phyloP scores from a whole-genome alignment of 2,329 filamentous ascomycete species.

The Nectriaceae sp. region DNA sequence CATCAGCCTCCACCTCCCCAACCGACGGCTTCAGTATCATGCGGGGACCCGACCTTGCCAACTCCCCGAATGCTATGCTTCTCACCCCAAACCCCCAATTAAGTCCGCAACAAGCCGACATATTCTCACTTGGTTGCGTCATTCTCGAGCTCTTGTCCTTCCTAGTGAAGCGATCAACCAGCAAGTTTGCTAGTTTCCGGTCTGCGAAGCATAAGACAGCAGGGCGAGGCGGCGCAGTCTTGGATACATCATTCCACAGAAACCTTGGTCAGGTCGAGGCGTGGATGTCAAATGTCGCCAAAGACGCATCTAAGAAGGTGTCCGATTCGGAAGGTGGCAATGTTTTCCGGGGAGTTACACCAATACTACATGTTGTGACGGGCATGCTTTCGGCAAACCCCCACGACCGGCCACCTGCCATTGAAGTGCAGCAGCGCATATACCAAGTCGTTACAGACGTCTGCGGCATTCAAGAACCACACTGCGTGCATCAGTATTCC shows the following conservation, averaged over 20 bases:
- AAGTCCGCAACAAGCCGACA: slow-evolving; percentile 62
- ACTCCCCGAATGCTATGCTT: slow-evolving; percentile 35
- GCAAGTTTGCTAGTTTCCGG: slow-evolving; percentile 67
- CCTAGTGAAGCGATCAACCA: slow-evolving; percentile 66
- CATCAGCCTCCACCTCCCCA: slow-evolving; percentile 32
- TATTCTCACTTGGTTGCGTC: slow-evolving; percentile 74
- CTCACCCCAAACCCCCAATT: slow-evolving; percentile 45
- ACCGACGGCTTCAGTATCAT: slow-evolving; percentile 40
- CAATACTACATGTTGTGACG: slow-evolving; percentile 53
- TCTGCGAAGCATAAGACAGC: slow-evolving; percentile 63
- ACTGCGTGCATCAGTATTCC: slow-evolving; percentile 55
- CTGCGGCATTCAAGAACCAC: slow-evolving; percentile 50
- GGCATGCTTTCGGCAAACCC: slow-evolving; percentile 57
- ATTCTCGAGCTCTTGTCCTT: slow-evolving; percentile 72
- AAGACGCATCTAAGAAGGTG: slow-evolving; percentile 55
- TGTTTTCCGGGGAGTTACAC: slow-evolving; percentile 52
- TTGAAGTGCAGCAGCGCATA: slow-evolving; percentile 53
- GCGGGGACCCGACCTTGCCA: slow-evolving; percentile 27
- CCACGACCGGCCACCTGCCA: slow-evolving; percentile 53
- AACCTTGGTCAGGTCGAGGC: slow-evolving; percentile 68
- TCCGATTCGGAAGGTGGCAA: slow-evolving; percentile 41
- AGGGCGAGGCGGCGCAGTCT: slow-evolving; percentile 60
- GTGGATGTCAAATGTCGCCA: slow-evolving; percentile 66
- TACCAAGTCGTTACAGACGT: slow-evolving; percentile 54
- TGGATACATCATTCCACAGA: slow-evolving; percentile 72